Base-by-base conservation (phyloP, 306 rosid species). In the Vachellia pachyceras region DNA sequence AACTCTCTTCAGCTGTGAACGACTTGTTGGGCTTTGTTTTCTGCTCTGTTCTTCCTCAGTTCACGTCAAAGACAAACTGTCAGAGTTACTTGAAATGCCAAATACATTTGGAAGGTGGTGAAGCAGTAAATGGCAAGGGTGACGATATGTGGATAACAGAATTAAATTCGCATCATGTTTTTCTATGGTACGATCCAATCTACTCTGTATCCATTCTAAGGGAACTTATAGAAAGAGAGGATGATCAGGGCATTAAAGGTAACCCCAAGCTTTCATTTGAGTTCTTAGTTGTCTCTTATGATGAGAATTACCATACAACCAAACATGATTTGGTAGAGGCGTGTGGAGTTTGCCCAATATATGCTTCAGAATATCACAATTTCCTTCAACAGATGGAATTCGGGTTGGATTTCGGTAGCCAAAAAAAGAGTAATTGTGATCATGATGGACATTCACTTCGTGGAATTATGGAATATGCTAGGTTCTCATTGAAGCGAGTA, bases 91-190 rank as follows among this genome's bases (percentile, higher is more conserved):
- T 69, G 40, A 23, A 23, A 69, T 69, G 74, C 55, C 74, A 69
- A 60, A n/a, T 49, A 25, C 4, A 15, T 15, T 35, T 69, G 44
- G 74, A 69, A 44, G 72, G 20, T 68, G 50, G 72, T 9, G 72
- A 18, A 3, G 11, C 40, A 41, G 35, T 18, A 3, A 12, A 68
- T 9, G 35, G 18, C 10, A 6, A 1, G 5, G 18, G 11, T 42
- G 12, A 42, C 2, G 39, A 41, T 35, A 69, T 40, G 9, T 3
- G 0, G 11, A 6, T 78, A 20, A 18, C 36, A 7, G 47, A 41
- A 20, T 69, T 79, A 75, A 69, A 55, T 55, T 69, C 77, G 11
- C 40, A 69, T 55, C 77, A 79, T 79, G 82, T n/a, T 79, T 69
- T 79, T 41, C 7, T 69, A 6, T 78, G 82, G 77, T 79, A 79